phyloP scores from a whole-genome alignment of 345 rosid genomes.

The Eucalyptus victrix region DNA sequence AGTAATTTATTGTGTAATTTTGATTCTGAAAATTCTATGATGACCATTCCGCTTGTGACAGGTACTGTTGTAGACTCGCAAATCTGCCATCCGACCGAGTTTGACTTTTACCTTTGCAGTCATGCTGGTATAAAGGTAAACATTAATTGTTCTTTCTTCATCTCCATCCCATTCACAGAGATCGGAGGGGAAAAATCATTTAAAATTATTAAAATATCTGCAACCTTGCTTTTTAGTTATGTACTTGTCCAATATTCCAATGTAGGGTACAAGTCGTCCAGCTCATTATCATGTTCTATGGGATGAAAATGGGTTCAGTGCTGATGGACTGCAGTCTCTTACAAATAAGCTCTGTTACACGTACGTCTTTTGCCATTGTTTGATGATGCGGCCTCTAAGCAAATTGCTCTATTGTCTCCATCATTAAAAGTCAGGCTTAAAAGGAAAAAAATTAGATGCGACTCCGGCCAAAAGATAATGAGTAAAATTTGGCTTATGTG shows the following conservation, averaged over 20 bases:
- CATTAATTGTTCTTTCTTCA: not conserved
- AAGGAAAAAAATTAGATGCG: not conserved
- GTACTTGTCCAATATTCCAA: not conserved
- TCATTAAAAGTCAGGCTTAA: not conserved
- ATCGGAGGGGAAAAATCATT: not conserved
- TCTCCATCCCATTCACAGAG: not conserved
- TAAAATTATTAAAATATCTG: not conserved
- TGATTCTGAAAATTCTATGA: not conserved
- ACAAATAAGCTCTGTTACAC: conserved; percentile 91
- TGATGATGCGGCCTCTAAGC: not conserved
- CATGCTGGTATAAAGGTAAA: conserved; percentile 91
- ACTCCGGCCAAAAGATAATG: not conserved
- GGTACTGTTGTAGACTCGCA: conserved; percentile 95
- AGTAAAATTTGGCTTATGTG: not conserved
- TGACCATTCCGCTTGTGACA: not conserved
- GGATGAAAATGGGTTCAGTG: conserved; percentile 90
- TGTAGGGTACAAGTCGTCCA: conserved; percentile 91
- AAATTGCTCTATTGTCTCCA: not conserved
- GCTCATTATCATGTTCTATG: conserved; percentile 94
- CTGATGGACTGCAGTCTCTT: conserved; percentile 79
- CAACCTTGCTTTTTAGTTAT: not conserved
- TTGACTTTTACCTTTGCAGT: conserved; percentile 92
- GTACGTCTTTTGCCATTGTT: conserved; percentile 17
- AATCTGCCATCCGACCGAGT: conserved; percentile 92
- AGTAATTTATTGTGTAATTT: not conserved